Evolutionary conservation across 208 protist genomes (phyloP).

Genomic region (Wallacemonas sp.): DNA sequence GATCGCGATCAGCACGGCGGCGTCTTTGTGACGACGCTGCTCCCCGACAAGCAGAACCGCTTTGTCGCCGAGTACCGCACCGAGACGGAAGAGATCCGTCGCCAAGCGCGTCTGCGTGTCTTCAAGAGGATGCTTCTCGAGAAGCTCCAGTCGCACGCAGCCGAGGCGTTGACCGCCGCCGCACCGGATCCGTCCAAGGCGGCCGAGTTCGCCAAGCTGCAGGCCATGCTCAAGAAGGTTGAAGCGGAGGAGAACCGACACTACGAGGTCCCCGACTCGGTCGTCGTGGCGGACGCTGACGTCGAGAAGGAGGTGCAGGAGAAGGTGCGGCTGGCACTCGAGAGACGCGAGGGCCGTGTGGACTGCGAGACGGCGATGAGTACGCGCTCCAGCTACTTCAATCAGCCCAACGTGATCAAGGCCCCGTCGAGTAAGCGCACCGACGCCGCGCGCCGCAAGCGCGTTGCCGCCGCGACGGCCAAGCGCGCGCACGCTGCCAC

Average conservation of each 20-base stretch:
- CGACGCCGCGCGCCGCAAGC: slow-evolving; percentile 19
- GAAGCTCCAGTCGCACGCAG: slow-evolving; percentile 16
- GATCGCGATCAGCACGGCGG: slow-evolving; percentile 52
- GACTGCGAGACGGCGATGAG: slow-evolving; percentile 88
- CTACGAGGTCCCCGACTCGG: slow-evolving; percentile 13
- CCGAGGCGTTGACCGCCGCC: background rate
- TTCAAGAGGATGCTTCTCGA: slow-evolving; percentile 12
- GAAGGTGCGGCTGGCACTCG: slow-evolving; percentile 15
- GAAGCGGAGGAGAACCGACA: slow-evolving; percentile 15
- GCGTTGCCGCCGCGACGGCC: slow-evolving; percentile 9
- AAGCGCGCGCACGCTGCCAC: background rate
- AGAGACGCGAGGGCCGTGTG: slow-evolving; percentile 31
- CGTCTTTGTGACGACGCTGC: slow-evolving; percentile 61
- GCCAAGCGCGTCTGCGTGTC: slow-evolving; percentile 48
- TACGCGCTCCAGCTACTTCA: slow-evolving; percentile 80
- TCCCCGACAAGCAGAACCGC: slow-evolving; percentile 74
- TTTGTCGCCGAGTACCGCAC: slow-evolving; percentile 63
- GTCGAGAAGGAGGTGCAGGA: slow-evolving; percentile 58
- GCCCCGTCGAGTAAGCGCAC: slow-evolving; percentile 27
- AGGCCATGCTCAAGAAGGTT: slow-evolving; percentile 2
- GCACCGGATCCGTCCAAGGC: background rate
- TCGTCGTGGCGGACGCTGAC: slow-evolving; percentile 13
- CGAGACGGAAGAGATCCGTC: slow-evolving; percentile 73
- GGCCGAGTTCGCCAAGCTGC: slow-evolving; percentile 10
- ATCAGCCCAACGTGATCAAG: slow-evolving; percentile 89